Evolutionary conservation across 768 basidiomycete genomes (phyloP), one percentile per base, ranked within the genome.

Genomic region (Suillus luteus): DNA sequence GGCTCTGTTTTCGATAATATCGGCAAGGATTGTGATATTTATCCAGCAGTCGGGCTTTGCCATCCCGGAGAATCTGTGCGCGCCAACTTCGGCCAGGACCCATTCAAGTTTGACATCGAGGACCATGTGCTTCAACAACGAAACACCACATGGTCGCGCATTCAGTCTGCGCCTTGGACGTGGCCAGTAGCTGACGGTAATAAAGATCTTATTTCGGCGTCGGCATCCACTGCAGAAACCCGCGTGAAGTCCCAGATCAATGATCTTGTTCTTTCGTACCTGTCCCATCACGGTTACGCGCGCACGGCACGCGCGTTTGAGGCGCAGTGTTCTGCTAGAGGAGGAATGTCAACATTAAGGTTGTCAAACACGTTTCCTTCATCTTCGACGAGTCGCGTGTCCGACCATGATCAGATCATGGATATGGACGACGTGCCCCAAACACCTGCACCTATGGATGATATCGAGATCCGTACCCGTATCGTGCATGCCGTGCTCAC

Each of bases 31-130:
- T 78, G 80, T 52, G 85, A 88, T 27, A 72, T 97, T 31, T 95
- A 89, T 71, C 96, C 96, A 3, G 87, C 92, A n/a, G 84, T 97
- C 63, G 96, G 95, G 31, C 81, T 99, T 61, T 90, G 92, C 58
- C 90, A 95, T 69, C 77, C 82, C 1, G 85, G 85, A 40, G 96
- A 99, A 75, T 80, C 85, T 14, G 78, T 98, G 44, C 85, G 87
- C 40, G 89, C 89, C 70, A 98, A 99, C 78, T 96, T 99, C 73
- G 94, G 94, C 33, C 88, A 89, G 71, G 86, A 86, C 10, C 82
- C 88, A 3, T 99, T 98, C 85, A 84, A 81, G 68, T 98, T 86
- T 74, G 95, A 97, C 75, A 96, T 99, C 71, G 92, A 95, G 62
- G 85, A 88, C 55, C 86, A 96, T 69, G 90, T 92, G 17, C 87